Evolutionary conservation across 2,329 filamentous ascomycete species (phyloP).

Genomic region (Plectosphaerella plurivora): DNA sequence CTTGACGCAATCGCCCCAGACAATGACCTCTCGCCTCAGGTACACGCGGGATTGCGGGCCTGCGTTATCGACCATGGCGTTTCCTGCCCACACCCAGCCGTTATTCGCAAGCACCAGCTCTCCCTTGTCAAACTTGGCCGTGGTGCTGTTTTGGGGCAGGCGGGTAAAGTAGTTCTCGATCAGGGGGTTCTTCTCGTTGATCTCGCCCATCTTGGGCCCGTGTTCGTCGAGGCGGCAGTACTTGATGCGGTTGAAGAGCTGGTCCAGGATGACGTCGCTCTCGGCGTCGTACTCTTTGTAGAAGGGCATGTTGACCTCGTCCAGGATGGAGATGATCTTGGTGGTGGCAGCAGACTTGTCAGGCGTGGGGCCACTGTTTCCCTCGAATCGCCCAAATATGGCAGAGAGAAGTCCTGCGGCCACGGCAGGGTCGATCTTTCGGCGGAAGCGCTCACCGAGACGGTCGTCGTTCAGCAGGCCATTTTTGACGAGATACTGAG

Average conservation of each 20-base stretch:
- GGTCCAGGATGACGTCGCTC: constrained; percentile 76
- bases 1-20: constrained; percentile 98
- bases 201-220: constrained; percentile 79
- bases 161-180: constrained; percentile 96
- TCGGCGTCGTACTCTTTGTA: constrained; percentile 92
- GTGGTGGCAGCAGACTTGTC: constrained; percentile 48
- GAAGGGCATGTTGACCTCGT: constrained; percentile 81
- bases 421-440: constrained; percentile 64
- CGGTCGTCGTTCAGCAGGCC: constrained; percentile 68
- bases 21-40: constrained; percentile 89
- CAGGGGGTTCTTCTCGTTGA: constrained; percentile 72
- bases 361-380: constrained; percentile 37
- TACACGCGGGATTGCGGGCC: constrained; percentile 89
- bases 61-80: constrained; percentile 90
- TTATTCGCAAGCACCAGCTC: constrained; percentile 88
- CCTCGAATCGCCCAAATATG: constrained; percentile 65
- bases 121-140: constrained; percentile 69
- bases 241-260: constrained; percentile 91
- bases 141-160: constrained; percentile 72
- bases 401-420: constrained; percentile 65
- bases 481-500: constrained; percentile 61
- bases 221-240: constrained; percentile 91
- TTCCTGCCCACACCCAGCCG: constrained; percentile 98
- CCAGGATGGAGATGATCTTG: constrained; percentile 61
- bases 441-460: constrained; percentile 75